Evolutionary conservation across 2,329 filamentous ascomycete species (phyloP), one percentile per base, ranked within the genome.

Genomic region (Sordariomycetes sp.): DNA sequence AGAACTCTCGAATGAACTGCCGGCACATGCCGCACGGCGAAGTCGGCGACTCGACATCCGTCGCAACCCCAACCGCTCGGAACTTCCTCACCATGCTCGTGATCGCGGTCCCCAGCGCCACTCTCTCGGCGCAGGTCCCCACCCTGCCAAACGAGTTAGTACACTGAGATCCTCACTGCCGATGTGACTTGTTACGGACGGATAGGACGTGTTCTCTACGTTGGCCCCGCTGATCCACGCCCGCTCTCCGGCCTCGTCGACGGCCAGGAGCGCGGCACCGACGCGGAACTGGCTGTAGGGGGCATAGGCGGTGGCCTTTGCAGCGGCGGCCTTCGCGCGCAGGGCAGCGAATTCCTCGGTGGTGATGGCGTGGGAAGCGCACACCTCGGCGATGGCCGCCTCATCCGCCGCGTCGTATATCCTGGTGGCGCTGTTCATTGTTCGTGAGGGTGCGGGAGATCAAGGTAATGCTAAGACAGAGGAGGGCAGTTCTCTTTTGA

Each of bases 1-100:
- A 88, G 66, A 92, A 92, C 72, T 93, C 89, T 54, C 88, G 84
- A 63, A 93, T 90, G 64, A 93, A 96, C 70, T 97, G 93, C 65
- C 93, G 80, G 71, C 93, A 97, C 91, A 96, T 97, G 58, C 94
- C 94, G 69, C 94, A 99, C 0, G 94, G 94, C 61, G 86, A 86
- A 54, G 81, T 81, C 3, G 85, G 83, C 34, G 83, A 82, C 35
- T 72, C 73, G 50, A 89, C 87, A 69, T 97, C 89, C 6, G 92
- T 95, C 7, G 89, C 82, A 3, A 99, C 91, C 18, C 89, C 93
- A 24, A 99, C 72, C 22, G 92, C 93, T 67, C 83, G 86, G 73
- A 95, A 90, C 34, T 65, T 67, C 37, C 71, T 72, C 63, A 80
- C 72, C 3, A 82, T 81, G 56, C 74, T 74, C 7, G 83, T 81